Conservation (phyloP, 345 rosid genomes). For the Heritiera fomes region DNA sequence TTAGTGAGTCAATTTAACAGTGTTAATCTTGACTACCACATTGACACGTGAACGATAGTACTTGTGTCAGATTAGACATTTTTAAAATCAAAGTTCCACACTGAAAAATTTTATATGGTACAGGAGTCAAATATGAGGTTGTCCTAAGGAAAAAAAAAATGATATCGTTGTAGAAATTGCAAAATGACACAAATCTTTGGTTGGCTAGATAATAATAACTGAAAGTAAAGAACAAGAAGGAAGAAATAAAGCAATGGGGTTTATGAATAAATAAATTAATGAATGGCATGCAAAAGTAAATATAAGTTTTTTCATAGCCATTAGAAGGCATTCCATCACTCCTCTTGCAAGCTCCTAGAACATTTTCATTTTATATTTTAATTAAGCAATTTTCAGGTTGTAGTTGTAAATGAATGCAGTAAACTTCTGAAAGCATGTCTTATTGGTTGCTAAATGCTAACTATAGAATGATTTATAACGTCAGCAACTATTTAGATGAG, state of each 20-base stretch:
- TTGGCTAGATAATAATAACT: neutral
- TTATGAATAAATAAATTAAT: neutral
- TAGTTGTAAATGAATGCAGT: neutral
- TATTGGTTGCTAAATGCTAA: neutral
- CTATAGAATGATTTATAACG: neutral
- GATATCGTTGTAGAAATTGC: neutral
- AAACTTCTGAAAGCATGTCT: neutral
- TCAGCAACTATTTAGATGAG: neutral
- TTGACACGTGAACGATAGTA: no score
- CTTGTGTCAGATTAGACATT: no score
- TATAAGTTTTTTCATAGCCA: neutral
- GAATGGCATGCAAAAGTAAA: neutral
- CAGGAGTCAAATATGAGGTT: no score
- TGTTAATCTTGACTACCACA: no score
- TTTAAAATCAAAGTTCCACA: no score
- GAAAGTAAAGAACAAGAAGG: neutral
- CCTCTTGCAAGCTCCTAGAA: neutral
- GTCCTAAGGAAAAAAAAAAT: neutral
- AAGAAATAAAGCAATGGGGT: neutral
- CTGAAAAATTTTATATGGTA: no score
- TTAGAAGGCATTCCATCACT: neutral
- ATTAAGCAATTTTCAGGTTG: neutral
- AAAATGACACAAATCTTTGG: neutral
- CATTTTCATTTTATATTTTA: neutral
- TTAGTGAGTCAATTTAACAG: no score